Evolutionary conservation across 345 rosid genomes (phyloP).

Genomic region (Aquilaria yunnanensis): DNA sequence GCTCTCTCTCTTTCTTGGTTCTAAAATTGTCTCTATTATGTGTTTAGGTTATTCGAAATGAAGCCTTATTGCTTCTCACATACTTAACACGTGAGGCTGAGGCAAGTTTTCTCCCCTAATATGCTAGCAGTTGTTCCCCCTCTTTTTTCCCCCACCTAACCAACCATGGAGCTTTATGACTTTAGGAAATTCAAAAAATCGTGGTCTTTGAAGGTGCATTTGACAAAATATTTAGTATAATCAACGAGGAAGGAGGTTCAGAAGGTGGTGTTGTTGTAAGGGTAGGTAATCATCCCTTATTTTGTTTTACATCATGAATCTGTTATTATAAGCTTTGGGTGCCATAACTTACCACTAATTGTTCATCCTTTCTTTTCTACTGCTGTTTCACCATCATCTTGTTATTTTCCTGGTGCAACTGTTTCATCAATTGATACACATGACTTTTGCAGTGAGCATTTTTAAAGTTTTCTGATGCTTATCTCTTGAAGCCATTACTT

Average conservation of each 20-base stretch:
- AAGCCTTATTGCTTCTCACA: slow-evolving; percentile 84
- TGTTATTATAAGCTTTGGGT: not conserved
- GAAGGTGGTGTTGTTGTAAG: slow-evolving; percentile 96
- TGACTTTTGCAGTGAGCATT: not conserved
- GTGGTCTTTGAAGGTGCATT: slow-evolving; percentile 92
- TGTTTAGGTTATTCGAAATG: slow-evolving; percentile 72
- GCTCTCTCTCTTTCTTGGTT: not conserved
- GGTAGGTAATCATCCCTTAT: slow-evolving; percentile 30
- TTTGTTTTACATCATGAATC: not conserved
- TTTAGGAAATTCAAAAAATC: slow-evolving; percentile 91
- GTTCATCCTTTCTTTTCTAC: too few relatives aligned
- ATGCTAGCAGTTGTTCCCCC: not conserved
- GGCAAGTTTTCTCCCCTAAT: slow-evolving; percentile 25
- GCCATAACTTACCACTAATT: too few relatives aligned
- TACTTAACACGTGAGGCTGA: slow-evolving; percentile 89
- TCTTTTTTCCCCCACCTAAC: slow-evolving; percentile 4
- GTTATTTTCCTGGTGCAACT: too few relatives aligned
- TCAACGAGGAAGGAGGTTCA: slow-evolving; percentile 87
- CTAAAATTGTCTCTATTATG: not conserved
- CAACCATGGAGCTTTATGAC: slow-evolving; percentile 12
- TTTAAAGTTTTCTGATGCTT: not conserved
- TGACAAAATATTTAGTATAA: slow-evolving; percentile 85
- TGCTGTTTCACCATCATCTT: too few relatives aligned
- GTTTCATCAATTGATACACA: not conserved
- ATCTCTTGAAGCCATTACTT: not conserved